Base-by-base conservation (phyloP, 441 rosid species). In the Euphorbia corollata region DNA sequence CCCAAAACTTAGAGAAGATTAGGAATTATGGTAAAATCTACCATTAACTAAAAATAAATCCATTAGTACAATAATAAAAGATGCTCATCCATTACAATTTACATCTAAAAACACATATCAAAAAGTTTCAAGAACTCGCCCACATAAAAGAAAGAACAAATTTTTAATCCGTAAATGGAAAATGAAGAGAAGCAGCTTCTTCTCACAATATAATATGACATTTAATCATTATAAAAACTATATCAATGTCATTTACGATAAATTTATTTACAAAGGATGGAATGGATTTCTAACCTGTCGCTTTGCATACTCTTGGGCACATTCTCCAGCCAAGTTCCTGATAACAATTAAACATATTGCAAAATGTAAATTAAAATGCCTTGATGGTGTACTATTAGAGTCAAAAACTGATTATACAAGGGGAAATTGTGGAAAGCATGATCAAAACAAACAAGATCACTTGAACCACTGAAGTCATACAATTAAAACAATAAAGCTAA, bases 261-360 rank as follows among this genome's bases (percentile, higher is more conserved):
- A 56, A 48, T 32, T 47, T 16, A 36, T 15, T 13, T 3, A 45
- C 9, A 16, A 63, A 43, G 20, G 15, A 22, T 50, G 8, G 30
- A 34, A 48, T 38, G 70, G 50, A 53, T 70, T 70, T 39, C 81
- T 75, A 73, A 93, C 97, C 92, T 83, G 90, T 55, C 89, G 80
- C 75, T 78, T 85, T 8, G 82, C 61, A 81, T 87, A 88, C 76
- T 94, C 99, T 73, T 87, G 80, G 13, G 86, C 78, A 73, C 90
- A 86, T 84, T 94, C 98, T 68, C 98, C 95, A 8, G 97, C 96
- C 79, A 94, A 78, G 77, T 89, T 94, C 90, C 96, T 85, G 75
- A 61, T 12, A 15, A 54, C 34, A 76, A 69, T 63, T 0, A 68
- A 67, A 41, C 12, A 13, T 60, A 53, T 22, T 47, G 56, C 2